A percentile compares a stretch with the other conserved stretches of the same genome.
phyloP scores from a whole-genome alignment of 192 early-diverging fungal species.

The Mortierella claussenii region DNA sequence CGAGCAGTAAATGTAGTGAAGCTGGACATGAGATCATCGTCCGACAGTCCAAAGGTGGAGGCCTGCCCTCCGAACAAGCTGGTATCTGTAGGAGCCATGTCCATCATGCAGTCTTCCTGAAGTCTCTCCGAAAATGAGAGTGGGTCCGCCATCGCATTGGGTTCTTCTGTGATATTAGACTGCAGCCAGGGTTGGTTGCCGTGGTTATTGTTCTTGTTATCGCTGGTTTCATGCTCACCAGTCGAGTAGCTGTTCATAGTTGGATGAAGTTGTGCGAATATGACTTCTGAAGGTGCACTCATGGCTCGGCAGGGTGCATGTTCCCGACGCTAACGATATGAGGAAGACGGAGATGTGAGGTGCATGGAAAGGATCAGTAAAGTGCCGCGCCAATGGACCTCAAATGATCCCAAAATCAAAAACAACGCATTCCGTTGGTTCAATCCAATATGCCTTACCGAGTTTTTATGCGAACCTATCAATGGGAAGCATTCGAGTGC shows the following conservation, averaged over 20 bases:
- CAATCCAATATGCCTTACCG: no score
- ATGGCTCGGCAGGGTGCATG: background rate
- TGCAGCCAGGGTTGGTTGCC: background rate
- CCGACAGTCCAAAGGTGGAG: constrained; percentile 33
- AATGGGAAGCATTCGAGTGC: no score
- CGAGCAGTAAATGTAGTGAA: constrained; percentile 33
- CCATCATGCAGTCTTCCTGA: background rate
- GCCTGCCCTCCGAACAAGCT: constrained; percentile 1
- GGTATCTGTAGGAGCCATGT: background rate
- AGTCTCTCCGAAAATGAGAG: background rate
- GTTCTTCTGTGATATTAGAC: constrained; percentile 8
- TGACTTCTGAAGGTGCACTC: constrained; percentile 4
- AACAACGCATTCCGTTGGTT: no score
- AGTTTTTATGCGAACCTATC: no score
- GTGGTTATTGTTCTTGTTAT: background rate
- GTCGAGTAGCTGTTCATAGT: no score
- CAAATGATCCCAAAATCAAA: no score
- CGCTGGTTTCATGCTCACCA: no score
- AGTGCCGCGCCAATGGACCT: no score
- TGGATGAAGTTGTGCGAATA: no score
- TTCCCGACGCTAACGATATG: background rate
- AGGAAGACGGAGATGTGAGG: background rate
- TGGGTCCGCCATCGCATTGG: constrained; percentile 1
- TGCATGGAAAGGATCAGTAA: background rate
- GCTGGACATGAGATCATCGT: constrained; percentile 43